Conservation (phyloP, 2,329 filamentous ascomycete genomes). For the Colletotrichum gigasporum region DNA sequence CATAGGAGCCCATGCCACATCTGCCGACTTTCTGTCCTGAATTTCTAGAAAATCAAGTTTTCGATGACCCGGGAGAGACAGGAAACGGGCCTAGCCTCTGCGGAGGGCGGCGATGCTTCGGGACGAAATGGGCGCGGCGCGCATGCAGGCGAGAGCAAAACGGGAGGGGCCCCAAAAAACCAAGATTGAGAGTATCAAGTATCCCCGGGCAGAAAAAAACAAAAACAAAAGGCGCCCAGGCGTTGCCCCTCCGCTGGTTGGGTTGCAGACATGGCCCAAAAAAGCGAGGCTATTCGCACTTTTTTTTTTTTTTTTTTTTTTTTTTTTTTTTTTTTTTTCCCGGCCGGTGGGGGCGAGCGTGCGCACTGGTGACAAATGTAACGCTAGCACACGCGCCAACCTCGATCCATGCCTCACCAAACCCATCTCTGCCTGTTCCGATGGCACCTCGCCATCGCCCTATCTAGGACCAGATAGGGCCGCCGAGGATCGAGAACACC, state of each 20-base stretch:
- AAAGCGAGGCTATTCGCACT: slow-evolving; percentile 28
- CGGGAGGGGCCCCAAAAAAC: too few species aligned
- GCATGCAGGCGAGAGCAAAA: background rate
- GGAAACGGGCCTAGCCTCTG: background rate
- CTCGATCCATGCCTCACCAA: slow-evolving; percentile 9
- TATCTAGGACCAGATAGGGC: slow-evolving; percentile 5
- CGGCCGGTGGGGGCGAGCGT: background rate
- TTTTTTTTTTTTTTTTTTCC: slow-evolving; percentile 6
- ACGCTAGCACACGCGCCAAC: slow-evolving; percentile 3
- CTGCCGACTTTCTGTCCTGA: background rate
- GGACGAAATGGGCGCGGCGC: background rate
- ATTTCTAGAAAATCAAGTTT: slow-evolving; percentile 10
- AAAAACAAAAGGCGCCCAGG: background rate
- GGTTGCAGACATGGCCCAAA: background rate
- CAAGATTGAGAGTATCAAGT: too few species aligned
- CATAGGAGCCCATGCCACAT: background rate
- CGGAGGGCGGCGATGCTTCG: slow-evolving; percentile 11
- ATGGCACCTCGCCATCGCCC: slow-evolving; percentile 3
- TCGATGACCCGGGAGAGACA: background rate
- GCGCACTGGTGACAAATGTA: slow-evolving; percentile 8
- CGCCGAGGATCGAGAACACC: slow-evolving; percentile 11
- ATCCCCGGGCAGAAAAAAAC: too few species aligned
- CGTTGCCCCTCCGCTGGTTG: background rate
- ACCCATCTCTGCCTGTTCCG: slow-evolving; percentile 12
- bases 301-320: background rate